These are phyloP conservation scores for Blastomyces gilchristii DNA, from an alignment of 2,329 filamentous ascomycete genomes.

Conservation along the genomic window DNA sequence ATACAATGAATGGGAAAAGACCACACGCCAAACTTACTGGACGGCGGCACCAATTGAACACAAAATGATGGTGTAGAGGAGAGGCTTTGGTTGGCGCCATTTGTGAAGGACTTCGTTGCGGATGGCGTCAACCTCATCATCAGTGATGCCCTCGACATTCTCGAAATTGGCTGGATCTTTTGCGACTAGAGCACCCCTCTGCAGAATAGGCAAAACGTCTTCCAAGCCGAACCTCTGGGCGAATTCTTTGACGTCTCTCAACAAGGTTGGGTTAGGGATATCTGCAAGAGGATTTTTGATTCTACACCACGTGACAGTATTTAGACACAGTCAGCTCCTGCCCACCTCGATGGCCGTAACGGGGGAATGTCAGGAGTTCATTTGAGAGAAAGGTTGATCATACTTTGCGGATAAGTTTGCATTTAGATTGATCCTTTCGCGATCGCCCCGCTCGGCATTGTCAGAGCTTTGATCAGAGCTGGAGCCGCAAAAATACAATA, in stretches of 20 bases:
- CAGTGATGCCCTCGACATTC: conserved; percentile 34
- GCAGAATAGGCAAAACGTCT: conserved; percentile 34
- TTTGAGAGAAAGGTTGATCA: not conserved
- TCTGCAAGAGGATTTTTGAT: conserved; percentile 40
- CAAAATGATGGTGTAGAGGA: conserved; percentile 44
- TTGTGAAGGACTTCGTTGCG: conserved; percentile 39
- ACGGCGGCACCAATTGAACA: conserved; percentile 45
- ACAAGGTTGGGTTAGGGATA: conserved; percentile 28
- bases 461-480: conserved; percentile 11
- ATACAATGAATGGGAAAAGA: not conserved
- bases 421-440: conserved; percentile 22
- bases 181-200: conserved; percentile 42
- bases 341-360: not conserved
- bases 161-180: conserved; percentile 40
- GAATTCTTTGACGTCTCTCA: conserved; percentile 36
- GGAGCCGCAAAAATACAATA: not conserved
- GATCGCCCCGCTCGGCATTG: conserved; percentile 18
- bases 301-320: conserved; percentile 19
- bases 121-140: conserved; percentile 34
- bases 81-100: conserved; percentile 40
- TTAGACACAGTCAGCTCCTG: not conserved
- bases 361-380: not conserved
- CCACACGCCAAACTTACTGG: conserved; percentile 30
- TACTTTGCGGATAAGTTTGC: conserved; percentile 24
- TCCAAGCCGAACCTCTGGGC: conserved; percentile 32